A percentile compares a stretch with the other conserved stretches of the same genome.
Conservation (phyloP, 345 rosid genomes). For the rapeseed (Brassica napus) region Da-Ae NC_063447.1:58622501-58623000, state of each 20-base stretch:
- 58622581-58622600: slow-evolving; percentile 16
- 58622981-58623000: slow-evolving; percentile 69
- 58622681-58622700: slow-evolving; percentile 96
- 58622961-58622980: slow-evolving; percentile 56
- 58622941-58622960: slow-evolving; percentile 1
- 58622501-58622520: no score
- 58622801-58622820: neutral
- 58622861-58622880: slow-evolving; percentile 21
- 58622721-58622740: slow-evolving; percentile 68
- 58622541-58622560: no score
- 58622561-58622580: no score
- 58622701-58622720: slow-evolving; percentile 92
- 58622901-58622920: neutral
- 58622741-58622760: slow-evolving; percentile 56
- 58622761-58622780: no score
- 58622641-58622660: slow-evolving; percentile 96
- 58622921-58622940: neutral
- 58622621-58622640: slow-evolving; percentile 98
- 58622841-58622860: slow-evolving; percentile 77
- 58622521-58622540: no score
- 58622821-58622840: slow-evolving; percentile 27
- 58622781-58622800: slow-evolving; percentile 18
- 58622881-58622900: neutral
- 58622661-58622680: slow-evolving; percentile 95
- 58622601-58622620: slow-evolving; percentile 69